These are phyloP conservation scores for Encephalitozoon romaleae DNA, from an alignment of 371 early-diverging fungal genomes.

Conservation along the genomic window DNA sequence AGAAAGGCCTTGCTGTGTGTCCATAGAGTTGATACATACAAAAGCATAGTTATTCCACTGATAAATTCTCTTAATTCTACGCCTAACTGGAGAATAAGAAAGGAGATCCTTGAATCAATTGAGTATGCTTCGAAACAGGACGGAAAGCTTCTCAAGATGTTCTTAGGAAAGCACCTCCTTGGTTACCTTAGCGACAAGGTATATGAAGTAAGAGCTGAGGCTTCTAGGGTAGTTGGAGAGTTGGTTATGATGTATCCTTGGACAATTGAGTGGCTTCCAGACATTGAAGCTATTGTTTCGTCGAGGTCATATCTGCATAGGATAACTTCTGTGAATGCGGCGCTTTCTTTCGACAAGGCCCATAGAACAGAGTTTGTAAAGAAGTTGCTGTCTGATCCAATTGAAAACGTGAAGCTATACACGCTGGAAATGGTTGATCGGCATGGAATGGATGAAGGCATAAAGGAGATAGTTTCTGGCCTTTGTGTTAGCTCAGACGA, in stretches of 20 bases:
- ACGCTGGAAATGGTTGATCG: neutral
- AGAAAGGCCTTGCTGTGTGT: constrained; percentile 30
- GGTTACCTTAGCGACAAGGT: constrained; percentile 21
- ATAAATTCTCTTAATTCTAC: constrained; percentile 15
- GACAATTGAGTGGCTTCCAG: neutral
- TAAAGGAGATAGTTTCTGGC: neutral
- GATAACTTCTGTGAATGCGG: neutral
- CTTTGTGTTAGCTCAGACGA: neutral
- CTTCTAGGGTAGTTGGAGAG: neutral
- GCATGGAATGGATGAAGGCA: constrained; percentile 11
- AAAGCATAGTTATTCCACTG: constrained; percentile 10
- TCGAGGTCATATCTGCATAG: constrained; percentile 1
- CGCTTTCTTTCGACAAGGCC: constrained; percentile 13
- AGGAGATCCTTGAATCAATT: constrained; percentile 28
- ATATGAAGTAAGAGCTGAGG: constrained; percentile 26
- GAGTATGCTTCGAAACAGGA: neutral
- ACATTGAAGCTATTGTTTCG: neutral
- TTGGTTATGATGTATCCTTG: constrained; percentile 7
- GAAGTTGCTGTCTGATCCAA: constrained; percentile 9
- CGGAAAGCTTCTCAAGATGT: neutral
- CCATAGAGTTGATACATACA: constrained; percentile 25
- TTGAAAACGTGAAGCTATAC: constrained; percentile 16
- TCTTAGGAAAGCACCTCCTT: constrained; percentile 16
- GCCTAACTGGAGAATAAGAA: constrained; percentile 27
- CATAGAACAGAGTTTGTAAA: constrained; percentile 9